phyloP scores from a whole-genome alignment of 108 stramenopile species.

The Thalassiosira profunda region DNA sequence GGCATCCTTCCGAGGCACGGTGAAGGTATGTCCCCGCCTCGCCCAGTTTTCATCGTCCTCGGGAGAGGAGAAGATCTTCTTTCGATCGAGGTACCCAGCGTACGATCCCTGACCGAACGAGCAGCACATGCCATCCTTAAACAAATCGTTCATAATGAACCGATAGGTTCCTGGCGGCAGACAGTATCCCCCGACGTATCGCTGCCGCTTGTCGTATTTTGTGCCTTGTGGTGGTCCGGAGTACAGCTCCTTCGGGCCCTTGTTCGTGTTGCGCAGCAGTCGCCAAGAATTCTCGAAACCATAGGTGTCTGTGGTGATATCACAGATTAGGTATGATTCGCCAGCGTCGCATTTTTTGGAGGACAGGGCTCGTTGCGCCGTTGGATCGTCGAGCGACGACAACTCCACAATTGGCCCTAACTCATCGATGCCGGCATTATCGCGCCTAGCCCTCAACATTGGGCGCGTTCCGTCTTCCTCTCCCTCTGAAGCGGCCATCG shows the following conservation, averaged over 20 bases:
- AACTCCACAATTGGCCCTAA: too few relatives aligned
- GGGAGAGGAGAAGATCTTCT: conserved; percentile 12
- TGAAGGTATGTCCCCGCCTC: conserved; percentile 10
- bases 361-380: too few relatives aligned
- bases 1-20: too few relatives aligned
- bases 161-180: conserved; percentile 12
- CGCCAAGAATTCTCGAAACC: conserved; percentile 27
- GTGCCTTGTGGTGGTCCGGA: conserved; percentile 22
- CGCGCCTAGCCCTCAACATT: too few relatives aligned
- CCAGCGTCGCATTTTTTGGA: not conserved
- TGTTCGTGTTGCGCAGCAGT: not conserved
- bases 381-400: too few relatives aligned
- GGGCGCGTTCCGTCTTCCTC: too few relatives aligned
- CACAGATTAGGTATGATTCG: conserved; percentile 14
- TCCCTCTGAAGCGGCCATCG: too few relatives aligned
- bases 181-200: conserved; percentile 27
- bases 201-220: conserved; percentile 11
- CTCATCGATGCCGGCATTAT: too few relatives aligned
- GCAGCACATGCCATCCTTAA: conserved; percentile 35
- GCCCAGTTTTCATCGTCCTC: conserved; percentile 13
- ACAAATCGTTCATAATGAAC: conserved; percentile 22
- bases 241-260: not conserved
- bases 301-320: conserved; percentile 19
- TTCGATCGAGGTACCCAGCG: conserved; percentile 10
- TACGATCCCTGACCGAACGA: conserved; percentile 12